Evolutionary conservation across 1,139 yeast genomes (phyloP).

Genomic region (Yamadazyma spencermartinsiae): DNA sequence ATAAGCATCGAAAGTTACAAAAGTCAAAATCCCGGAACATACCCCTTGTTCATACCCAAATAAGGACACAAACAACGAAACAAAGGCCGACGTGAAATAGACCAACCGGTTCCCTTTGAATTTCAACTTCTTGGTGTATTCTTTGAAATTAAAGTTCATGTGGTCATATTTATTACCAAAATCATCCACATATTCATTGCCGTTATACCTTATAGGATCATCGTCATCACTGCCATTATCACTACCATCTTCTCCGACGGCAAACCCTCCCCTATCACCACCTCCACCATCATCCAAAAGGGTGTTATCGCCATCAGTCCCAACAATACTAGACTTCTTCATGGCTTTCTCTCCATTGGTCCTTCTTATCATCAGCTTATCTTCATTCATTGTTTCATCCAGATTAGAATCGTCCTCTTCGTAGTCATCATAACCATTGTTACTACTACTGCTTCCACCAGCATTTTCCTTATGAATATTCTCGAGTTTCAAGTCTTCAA

Average conservation of each 20-base stretch:
- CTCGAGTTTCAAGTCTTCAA: conserved; percentile 10
- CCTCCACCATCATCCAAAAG: neutral
- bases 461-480: conserved; percentile 6
- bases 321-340: conserved; percentile 1
- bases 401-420: conserved; percentile 1
- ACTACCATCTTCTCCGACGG: conserved; percentile 4
- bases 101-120: conserved; percentile 49
- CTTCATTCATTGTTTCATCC: conserved; percentile 2
- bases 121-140: conserved; percentile 31
- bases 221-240: conserved; percentile 9
- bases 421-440: conserved; percentile 1
- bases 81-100: conserved; percentile 80
- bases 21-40: conserved; percentile 71
- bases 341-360: conserved; percentile 1
- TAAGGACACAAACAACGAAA: conserved; percentile 77
- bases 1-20: conserved; percentile 42
- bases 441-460: conserved; percentile 4
- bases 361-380: conserved; percentile 2
- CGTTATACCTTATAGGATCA: conserved; percentile 16
- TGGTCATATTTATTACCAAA: conserved; percentile 40
- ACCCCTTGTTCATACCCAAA: conserved; percentile 95
- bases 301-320: neutral
- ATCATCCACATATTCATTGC: conserved; percentile 24
- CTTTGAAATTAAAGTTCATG: conserved; percentile 38
- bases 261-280: neutral